Evolutionary conservation across 1,284 basidiomycete genomes (phyloP).

Genomic region (Fereydounia khargensis): DNA sequence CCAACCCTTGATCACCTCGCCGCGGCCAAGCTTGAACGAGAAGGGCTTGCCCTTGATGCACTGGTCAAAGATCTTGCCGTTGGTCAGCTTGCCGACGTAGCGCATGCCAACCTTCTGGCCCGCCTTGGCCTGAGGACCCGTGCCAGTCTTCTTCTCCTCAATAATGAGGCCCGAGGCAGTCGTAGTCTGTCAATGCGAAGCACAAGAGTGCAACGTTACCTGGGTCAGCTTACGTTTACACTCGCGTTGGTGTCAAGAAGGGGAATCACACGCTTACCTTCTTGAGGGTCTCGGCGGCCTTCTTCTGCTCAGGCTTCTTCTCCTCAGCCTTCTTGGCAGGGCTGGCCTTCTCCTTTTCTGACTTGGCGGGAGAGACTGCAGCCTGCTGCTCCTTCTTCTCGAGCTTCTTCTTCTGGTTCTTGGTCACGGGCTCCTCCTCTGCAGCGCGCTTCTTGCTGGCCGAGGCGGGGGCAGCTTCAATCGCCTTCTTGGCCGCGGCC

Average conservation of each 20-base stretch:
- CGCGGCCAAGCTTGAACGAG: conserved; percentile 77
- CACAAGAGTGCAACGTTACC: too few species aligned
- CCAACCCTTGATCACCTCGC: conserved; percentile 88
- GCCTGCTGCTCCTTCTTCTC: conserved; percentile 60
- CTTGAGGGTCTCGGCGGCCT: conserved; percentile 23
- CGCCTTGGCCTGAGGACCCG: conserved; percentile 78
- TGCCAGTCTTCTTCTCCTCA: conserved; percentile 74
- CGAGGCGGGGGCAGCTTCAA: conserved; percentile 48
- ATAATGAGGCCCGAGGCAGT: conserved; percentile 75
- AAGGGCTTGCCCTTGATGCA: conserved; percentile 88
- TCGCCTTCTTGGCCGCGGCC: conserved; percentile 20
- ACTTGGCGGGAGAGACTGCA: conserved; percentile 35
- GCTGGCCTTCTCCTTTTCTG: too few species aligned
- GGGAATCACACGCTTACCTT: conserved; percentile 2
- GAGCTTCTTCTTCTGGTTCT: conserved; percentile 66
- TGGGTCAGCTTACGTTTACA: too few species aligned
- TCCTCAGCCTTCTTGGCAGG: conserved; percentile 33
- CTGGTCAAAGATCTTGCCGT: conserved; percentile 83
- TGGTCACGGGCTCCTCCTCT: conserved; percentile 58
- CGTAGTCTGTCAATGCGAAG: conserved; percentile 56
- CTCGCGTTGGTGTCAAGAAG: not conserved
- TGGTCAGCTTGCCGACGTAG: conserved; percentile 81
- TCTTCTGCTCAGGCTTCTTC: conserved; percentile 35
- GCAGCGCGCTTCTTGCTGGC: conserved; percentile 65
- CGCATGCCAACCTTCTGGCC: conserved; percentile 82